phyloP scores from a whole-genome alignment of 192 early-diverging fungal species.

The Backusella parvicylindrica region DNA sequence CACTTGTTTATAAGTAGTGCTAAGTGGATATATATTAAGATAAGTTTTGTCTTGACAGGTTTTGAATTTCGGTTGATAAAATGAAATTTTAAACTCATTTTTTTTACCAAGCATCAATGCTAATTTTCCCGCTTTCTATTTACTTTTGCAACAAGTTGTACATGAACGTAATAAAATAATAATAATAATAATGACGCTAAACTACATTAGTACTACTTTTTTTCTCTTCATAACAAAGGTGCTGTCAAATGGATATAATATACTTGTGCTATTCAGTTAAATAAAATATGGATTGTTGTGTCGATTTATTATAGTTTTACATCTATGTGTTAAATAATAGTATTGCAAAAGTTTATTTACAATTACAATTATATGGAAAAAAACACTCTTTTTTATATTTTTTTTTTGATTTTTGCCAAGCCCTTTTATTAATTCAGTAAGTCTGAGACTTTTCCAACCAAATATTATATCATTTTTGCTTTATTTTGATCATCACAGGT shows the following conservation, averaged over 20 bases:
- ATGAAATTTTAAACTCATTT: background rate
- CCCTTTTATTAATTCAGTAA: background rate
- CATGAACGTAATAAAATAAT: background rate
- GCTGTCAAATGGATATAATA: background rate
- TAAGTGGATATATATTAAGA: background rate
- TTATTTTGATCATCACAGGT: background rate
- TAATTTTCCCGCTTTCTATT: background rate
- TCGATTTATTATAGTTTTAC: background rate
- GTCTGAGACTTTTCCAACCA: constrained; percentile 2
- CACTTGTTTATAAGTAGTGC: too few species aligned
- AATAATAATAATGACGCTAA: background rate
- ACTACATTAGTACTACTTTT: too few species aligned
- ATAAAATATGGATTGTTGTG: background rate
- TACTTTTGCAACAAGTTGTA: background rate
- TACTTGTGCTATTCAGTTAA: background rate
- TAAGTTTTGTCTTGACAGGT: background rate
- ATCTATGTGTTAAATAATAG: too few species aligned
- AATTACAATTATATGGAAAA: background rate
- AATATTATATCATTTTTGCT: background rate
- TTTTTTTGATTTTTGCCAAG: constrained; percentile 1
- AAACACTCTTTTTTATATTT: background rate
- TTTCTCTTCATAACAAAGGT: background rate
- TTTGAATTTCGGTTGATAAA: background rate
- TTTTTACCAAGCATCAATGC: background rate
- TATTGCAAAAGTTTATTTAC: background rate